Conservation (phyloP, 139 green algal genomes). For the Closterium sp. region DNA sequence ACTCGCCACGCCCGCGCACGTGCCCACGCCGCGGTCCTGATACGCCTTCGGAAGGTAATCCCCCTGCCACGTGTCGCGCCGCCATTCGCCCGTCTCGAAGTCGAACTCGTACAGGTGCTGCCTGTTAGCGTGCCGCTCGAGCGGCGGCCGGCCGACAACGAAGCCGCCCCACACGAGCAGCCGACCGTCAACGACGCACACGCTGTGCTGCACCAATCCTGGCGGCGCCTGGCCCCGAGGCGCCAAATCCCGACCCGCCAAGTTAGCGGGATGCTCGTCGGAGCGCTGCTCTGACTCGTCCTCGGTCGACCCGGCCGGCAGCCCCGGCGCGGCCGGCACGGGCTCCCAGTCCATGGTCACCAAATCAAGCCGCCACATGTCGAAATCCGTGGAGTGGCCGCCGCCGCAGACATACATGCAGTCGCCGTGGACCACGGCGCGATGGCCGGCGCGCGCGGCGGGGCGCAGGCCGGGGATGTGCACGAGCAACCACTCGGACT, state of each 20-base stretch:
- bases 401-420: constrained; percentile 3
- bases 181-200: not conserved
- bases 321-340: not conserved
- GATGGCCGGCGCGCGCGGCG: not conserved
- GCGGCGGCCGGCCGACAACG: not conserved
- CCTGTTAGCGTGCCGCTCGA: constrained; percentile 2
- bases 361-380: not conserved
- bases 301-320: not conserved
- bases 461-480: not conserved
- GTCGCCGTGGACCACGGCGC: not conserved
- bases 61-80: not conserved
- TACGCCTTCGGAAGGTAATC: not conserved
- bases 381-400: not conserved
- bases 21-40: constrained; percentile 5
- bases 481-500: not conserved
- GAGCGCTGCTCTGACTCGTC: not conserved
- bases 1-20: not conserved
- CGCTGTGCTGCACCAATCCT: not conserved
- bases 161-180: constrained; percentile 5
- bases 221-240: not conserved
- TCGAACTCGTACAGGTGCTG: not conserved
- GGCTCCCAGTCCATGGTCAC: not conserved
- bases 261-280: not conserved
- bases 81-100: not conserved
- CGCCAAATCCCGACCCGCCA: not conserved